Percentiles rank a stretch among this genome's conserved stretches.
Evolutionary conservation across 371 early-diverging fungal species (phyloP).

Genomic region (Rhizomucor pusillus): DNA sequence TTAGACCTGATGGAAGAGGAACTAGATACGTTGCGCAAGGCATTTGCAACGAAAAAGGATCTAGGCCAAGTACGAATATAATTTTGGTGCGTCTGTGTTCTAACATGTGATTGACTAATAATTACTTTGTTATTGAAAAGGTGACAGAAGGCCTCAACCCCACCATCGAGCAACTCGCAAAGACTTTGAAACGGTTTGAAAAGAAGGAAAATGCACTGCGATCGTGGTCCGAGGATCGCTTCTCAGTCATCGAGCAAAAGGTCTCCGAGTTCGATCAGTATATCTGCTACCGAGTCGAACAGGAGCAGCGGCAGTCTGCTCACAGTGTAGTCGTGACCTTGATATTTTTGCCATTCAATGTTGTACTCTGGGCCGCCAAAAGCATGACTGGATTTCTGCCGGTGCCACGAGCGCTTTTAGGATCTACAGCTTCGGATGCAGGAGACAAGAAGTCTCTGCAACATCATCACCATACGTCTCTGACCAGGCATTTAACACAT

Average conservation of each 20-base stretch:
- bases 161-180: slow-evolving; percentile 48
- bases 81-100: neutral
- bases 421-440: slow-evolving; percentile 7
- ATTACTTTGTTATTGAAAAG: slow-evolving; percentile 6
- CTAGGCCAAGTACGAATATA: slow-evolving; percentile 43
- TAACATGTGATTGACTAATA: neutral
- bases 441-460: slow-evolving; percentile 1
- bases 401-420: slow-evolving; percentile 17
- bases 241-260: slow-evolving; percentile 52
- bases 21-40: slow-evolving; percentile 49
- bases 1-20: slow-evolving; percentile 57
- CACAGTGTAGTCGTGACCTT: slow-evolving; percentile 31
- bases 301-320: slow-evolving; percentile 34
- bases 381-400: slow-evolving; percentile 34
- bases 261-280: slow-evolving; percentile 56
- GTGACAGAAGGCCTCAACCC: slow-evolving; percentile 43
- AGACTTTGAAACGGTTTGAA: slow-evolving; percentile 57
- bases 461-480: slow-evolving; percentile 4
- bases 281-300: slow-evolving; percentile 56
- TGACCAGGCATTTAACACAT: slow-evolving; percentile 9
- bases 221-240: slow-evolving; percentile 57
- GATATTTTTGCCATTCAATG: slow-evolving; percentile 38
- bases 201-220: slow-evolving; percentile 53
- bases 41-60: slow-evolving; percentile 65
- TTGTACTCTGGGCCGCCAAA: slow-evolving; percentile 37